Percentiles rank a stretch among this genome's conserved stretches.
phyloP scores from a whole-genome alignment of 179 eudicot genomes.

The Nepenthes alata region DNA sequence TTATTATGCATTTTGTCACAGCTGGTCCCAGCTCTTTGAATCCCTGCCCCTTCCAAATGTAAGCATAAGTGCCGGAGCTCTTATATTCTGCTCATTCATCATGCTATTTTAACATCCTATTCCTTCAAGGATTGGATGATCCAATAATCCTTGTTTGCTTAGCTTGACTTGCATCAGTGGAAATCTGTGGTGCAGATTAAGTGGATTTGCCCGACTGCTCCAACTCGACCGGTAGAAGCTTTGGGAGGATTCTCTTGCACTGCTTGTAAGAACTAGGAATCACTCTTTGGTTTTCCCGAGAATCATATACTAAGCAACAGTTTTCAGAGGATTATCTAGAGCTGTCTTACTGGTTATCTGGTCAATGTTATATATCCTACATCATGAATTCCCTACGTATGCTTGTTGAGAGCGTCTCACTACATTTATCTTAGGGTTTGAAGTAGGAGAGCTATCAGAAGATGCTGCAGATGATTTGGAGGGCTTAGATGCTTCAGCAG shows the following conservation, averaged over 20 bases:
- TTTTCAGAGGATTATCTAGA: not conserved
- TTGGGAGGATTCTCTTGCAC: constrained; percentile 78
- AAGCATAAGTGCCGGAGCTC: constrained; percentile 18
- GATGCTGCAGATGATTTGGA: constrained; percentile 60
- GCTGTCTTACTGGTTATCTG: too few relatives aligned
- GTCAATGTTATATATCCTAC: too few relatives aligned
- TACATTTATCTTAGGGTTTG: constrained; percentile 43
- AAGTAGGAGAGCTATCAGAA: constrained; percentile 66
- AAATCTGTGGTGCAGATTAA: constrained; percentile 37
- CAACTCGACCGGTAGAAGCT: constrained; percentile 59
- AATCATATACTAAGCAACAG: not conserved
- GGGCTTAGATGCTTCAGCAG: constrained; percentile 81
- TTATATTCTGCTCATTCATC: not conserved
- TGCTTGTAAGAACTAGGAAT: constrained; percentile 43
- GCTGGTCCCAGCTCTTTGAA: constrained; percentile 66
- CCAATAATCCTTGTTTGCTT: not conserved
- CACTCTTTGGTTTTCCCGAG: not conserved
- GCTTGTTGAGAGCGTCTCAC: not conserved
- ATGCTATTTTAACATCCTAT: not conserved
- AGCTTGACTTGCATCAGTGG: constrained; percentile 3
- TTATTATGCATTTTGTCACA: constrained; percentile 9
- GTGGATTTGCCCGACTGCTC: constrained; percentile 95
- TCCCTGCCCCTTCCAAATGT: constrained; percentile 79
- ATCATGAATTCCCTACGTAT: not conserved
- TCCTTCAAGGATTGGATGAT: not conserved